Evolutionary conservation across 371 early-diverging fungal genomes (phyloP), one percentile per base, ranked within the genome.

Genomic region (Parasitella parasitica): DNA sequence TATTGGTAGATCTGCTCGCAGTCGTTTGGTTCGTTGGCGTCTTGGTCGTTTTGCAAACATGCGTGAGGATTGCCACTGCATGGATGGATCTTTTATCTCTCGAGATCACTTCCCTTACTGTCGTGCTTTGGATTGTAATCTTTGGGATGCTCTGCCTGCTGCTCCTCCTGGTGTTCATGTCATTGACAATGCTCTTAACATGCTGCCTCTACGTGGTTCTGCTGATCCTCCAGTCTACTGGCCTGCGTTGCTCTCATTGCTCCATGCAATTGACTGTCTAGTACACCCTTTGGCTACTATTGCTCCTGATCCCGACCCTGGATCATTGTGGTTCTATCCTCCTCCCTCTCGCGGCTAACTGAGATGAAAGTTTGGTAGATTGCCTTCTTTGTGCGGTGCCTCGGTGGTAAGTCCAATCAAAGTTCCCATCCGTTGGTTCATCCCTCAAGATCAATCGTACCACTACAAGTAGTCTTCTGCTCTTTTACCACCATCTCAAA

Each of bases 1-100:
- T 2, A 46, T 46, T 5, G 15, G 18, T 26, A 0, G 57, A 7
- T 32, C 46, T 6, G 51, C 38, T 27, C 38, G 59, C 13, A 59
- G 51, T 39, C 38, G 59, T 18, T 26, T 48, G 8, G 59, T 59
- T 16, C 37, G 50, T 11, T 59, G 59, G 59, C 59, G 51, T n/a
- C 37, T 59, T 13, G 59, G 59, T 15, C 18, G 59, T 0, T 51
- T 50, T 13, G 28, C 55, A 0, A 37, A 36, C 11, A 55, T 55
- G 55, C 38, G 54, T 11, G 52, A 51, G 34, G 34, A 51, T 16
- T 34, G 52, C 20, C 34, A 11, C 2, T 51, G 52, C n/a, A 13
- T 34, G 2, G 4, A 16, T 30, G 52, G 52, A 9, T 30, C 3
- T 0, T 18, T 16, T n/a, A 51, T 51, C 34, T n/a, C 52, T 51